Percentiles rank a stretch among this genome's conserved stretches.
These are phyloP conservation scores for Nothomitra cinnamomea DNA, from an alignment of 2,329 filamentous ascomycete species.

Conservation along the genomic window DNA sequence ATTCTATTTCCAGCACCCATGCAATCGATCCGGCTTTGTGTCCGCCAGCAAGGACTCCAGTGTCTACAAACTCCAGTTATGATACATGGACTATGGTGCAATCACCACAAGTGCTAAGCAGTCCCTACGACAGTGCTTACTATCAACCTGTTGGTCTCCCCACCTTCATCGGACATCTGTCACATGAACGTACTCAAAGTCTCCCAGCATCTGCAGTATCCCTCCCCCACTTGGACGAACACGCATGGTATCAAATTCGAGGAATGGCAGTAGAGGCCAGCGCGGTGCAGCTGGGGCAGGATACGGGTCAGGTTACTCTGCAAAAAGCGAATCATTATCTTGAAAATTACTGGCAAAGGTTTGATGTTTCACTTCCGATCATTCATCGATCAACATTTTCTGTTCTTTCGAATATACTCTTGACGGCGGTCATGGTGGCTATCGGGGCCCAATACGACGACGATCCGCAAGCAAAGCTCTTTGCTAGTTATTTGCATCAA, in stretches of 20 bases:
- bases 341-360: constrained; percentile 4
- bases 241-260: not conserved
- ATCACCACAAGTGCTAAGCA: constrained; percentile 2
- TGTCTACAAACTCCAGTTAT: not conserved
- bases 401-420: not conserved
- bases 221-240: constrained; percentile 1
- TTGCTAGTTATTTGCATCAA: not conserved
- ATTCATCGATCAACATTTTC: constrained; percentile 5
- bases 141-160: constrained; percentile 1
- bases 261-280: constrained; percentile 1
- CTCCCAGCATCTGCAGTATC: constrained; percentile 4
- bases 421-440: constrained; percentile 2
- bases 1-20: not conserved
- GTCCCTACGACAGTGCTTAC: constrained; percentile 2
- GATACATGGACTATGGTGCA: not conserved
- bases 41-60: not conserved
- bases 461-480: not conserved
- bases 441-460: constrained; percentile 3
- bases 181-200: constrained; percentile 4
- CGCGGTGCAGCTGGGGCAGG: not conserved
- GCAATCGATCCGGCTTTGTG: not conserved
- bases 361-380: constrained; percentile 3
- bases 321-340: constrained; percentile 2
- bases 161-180: not conserved
- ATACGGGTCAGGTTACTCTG: not conserved